phyloP scores from a whole-genome alignment of 805 yeast species.

The Cyberlindnera maritima region DNA sequence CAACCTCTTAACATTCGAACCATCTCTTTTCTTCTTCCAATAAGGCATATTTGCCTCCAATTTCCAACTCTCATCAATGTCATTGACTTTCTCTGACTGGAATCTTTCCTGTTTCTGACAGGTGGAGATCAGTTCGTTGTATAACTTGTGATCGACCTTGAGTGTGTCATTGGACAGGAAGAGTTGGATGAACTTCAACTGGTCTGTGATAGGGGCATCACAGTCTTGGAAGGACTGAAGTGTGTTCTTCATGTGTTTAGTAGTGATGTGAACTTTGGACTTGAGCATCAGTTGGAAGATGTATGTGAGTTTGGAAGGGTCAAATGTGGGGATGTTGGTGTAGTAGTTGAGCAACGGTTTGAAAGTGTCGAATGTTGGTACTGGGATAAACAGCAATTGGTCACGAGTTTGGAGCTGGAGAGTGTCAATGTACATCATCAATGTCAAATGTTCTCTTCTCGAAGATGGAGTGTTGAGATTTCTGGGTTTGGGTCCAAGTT shows the following conservation, averaged over 20 bases:
- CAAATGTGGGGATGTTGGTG: constrained; percentile 1
- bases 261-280: background rate
- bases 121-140: background rate
- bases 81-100: constrained; percentile 2
- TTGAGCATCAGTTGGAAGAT: constrained; percentile 6
- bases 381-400: constrained; percentile 7
- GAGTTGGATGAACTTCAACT: constrained; percentile 1
- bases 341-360: constrained; percentile 15
- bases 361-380: constrained; percentile 19
- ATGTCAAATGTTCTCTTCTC: constrained; percentile 9
- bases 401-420: constrained; percentile 2
- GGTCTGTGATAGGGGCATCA: constrained; percentile 1
- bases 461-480: background rate
- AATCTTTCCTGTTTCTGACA: constrained; percentile 8
- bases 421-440: constrained; percentile 14
- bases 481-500: background rate
- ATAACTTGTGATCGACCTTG: background rate
- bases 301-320: constrained; percentile 4
- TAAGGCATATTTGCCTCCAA: background rate
- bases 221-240: constrained; percentile 2
- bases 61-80: constrained; percentile 14
- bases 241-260: background rate
- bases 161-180: constrained; percentile 1
- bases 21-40: background rate
- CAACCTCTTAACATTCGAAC: constrained; percentile 2